Percentiles rank a stretch among this genome's conserved stretches.
These are phyloP conservation scores for Anacardium occidentale DNA, from an alignment of 345 rosid genomes.

Conservation along the genomic window DNA sequence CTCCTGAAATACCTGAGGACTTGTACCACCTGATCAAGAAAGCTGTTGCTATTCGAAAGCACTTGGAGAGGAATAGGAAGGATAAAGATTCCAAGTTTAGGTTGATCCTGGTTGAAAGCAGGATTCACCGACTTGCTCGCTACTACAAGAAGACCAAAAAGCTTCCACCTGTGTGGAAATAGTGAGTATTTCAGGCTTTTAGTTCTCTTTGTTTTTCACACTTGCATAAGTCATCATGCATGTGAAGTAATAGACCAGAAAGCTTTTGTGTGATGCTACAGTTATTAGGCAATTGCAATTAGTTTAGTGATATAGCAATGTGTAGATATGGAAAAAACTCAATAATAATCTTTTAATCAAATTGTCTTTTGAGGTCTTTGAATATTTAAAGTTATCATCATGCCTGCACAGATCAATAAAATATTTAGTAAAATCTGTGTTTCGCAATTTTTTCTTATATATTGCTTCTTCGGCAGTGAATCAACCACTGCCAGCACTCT, in stretches of 20 bases:
- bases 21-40: constrained; percentile 88
- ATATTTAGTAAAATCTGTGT: too few species aligned
- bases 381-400: not conserved
- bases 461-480: constrained; percentile 40
- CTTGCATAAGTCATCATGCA: not conserved
- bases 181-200: constrained; percentile 38
- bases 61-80: constrained; percentile 93
- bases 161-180: constrained; percentile 95
- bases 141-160: constrained; percentile 96
- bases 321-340: not conserved
- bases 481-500: constrained; percentile 70
- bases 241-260: too few species aligned
- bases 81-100: constrained; percentile 93
- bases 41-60: constrained; percentile 91
- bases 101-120: constrained; percentile 88
- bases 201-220: not conserved
- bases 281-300: too few species aligned
- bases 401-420: not conserved
- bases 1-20: constrained; percentile 93
- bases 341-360: not conserved
- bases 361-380: not conserved
- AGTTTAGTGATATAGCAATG: not conserved
- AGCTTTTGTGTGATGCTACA: not conserved
- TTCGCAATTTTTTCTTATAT: not conserved
- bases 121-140: constrained; percentile 91